Conservation (phyloP, 495 filamentous ascomycete species). For the Venustampulla echinocandica region DNA sequence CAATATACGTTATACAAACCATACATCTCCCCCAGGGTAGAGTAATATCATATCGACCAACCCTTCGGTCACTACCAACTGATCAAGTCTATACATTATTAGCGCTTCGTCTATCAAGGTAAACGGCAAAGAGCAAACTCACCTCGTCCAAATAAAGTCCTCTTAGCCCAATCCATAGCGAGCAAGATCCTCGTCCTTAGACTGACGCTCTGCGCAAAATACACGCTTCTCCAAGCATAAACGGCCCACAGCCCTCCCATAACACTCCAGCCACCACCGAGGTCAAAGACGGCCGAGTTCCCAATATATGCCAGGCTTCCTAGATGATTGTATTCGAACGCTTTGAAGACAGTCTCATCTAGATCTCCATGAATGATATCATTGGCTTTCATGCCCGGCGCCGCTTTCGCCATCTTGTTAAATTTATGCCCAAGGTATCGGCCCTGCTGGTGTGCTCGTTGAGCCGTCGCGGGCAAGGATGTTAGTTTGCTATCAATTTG, state of each 20-base stretch:
- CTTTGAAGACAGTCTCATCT: conserved; percentile 88
- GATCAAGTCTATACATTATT: conserved; percentile 1
- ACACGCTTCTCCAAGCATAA: conserved; percentile 93
- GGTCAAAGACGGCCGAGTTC: conserved; percentile 91
- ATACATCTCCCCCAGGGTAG: too few species aligned
- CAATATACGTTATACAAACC: too few species aligned
- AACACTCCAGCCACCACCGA: conserved; percentile 61
- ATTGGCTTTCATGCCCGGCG: conserved; percentile 69
- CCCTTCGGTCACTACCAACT: not conserved
- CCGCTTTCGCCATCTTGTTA: conserved; percentile 76
- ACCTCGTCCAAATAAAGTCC: conserved; percentile 94
- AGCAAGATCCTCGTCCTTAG: conserved; percentile 79
- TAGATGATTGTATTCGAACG: conserved; percentile 89
- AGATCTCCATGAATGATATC: conserved; percentile 81
- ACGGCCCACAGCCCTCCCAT: conserved; percentile 85
- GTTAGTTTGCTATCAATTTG: conserved; percentile 90
- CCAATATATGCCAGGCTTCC: conserved; percentile 93
- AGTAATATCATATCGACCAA: too few species aligned
- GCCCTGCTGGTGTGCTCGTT: conserved; percentile 94
- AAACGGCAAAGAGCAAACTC: conserved; percentile 28
- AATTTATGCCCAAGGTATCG: conserved; percentile 90
- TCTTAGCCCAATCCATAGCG: conserved; percentile 98
- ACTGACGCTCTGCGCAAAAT: conserved; percentile 97
- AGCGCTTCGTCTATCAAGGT: conserved; percentile 1
- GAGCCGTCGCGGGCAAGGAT: conserved; percentile 81